A percentile compares a stretch with the other conserved stretches of the same genome.
These are phyloP conservation scores for Fusarium stilboides DNA, from an alignment of 2,329 filamentous ascomycete species.

Conservation along the genomic window DNA sequence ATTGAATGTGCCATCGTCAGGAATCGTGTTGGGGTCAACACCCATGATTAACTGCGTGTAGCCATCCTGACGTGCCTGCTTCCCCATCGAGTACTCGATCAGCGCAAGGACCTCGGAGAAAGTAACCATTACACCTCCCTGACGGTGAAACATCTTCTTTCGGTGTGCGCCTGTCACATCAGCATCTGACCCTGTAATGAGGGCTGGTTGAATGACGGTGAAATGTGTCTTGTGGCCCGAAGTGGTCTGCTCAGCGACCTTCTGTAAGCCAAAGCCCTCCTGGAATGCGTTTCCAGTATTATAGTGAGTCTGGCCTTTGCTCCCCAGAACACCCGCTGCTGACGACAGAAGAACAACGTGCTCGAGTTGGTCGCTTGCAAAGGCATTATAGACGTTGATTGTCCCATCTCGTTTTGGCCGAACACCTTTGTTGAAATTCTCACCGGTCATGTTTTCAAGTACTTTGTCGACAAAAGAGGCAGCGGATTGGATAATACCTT, in stretches of 20 bases:
- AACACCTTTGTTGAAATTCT: neutral
- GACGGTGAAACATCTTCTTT: conserved; percentile 25
- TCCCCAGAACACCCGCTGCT: conserved; percentile 28
- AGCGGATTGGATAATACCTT: conserved; percentile 26
- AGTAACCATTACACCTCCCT: conserved; percentile 26
- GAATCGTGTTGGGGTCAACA: conserved; percentile 20
- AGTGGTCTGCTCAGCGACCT: conserved; percentile 5
- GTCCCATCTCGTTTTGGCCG: neutral
- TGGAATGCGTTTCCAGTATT: conserved; percentile 30
- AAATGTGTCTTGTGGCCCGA: conserved; percentile 22
- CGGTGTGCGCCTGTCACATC: conserved; percentile 22
- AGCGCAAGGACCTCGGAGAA: conserved; percentile 30
- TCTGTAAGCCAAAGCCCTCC: conserved; percentile 22
- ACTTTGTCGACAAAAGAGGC: conserved; percentile 26
- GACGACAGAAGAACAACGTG: conserved; percentile 41
- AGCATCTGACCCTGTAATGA: conserved; percentile 24
- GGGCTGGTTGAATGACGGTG: conserved; percentile 26
- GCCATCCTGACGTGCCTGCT: conserved; percentile 6
- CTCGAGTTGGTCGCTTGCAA: conserved; percentile 23
- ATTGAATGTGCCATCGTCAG: conserved; percentile 27
- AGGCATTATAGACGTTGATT: neutral
- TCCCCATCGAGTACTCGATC: conserved; percentile 25
- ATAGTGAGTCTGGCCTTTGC: conserved; percentile 26
- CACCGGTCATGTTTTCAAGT: conserved; percentile 11
- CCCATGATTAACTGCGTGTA: conserved; percentile 26